Base-by-base conservation (phyloP, 2,329 filamentous ascomycete species). In the Cordyceps cateniannulata region DNA sequence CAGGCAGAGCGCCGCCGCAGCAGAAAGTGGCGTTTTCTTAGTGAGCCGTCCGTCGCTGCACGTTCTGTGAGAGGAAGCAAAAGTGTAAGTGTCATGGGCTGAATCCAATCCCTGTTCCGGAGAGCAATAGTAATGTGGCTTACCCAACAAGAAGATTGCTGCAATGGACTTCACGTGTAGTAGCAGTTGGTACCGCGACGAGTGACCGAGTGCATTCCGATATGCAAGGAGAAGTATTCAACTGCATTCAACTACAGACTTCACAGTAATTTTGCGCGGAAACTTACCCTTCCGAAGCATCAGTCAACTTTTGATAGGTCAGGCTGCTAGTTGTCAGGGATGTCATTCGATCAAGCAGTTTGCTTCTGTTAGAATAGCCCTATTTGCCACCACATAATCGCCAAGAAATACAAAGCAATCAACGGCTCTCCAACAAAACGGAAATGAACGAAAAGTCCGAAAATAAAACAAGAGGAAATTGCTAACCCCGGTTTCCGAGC, bases 51-150 rank as follows among this genome's bases (percentile, higher is more conserved):
- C 3, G 4, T 20, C 10, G 29, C 14, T n/a, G 20, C 44, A n/a
- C 27, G 14, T 20, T 12, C 8, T 32, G n/a, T 9, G 20, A 2
- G 25, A 49, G 29, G 27, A 6, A 20, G 47, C 42, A 10, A n/a
- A 40, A 50, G 29, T 32, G 45, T 44, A 49, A 25, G 16, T 59
- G 55, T 59, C 55, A 59, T 59, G 22, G 8, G 35, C 55, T 51
- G 24, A 51, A 38, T 18, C 14, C 44, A 22, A 59, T 59, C 47
- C 55, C 24, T 59, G 55, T 59, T 51, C 22, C 47, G 29, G 45
- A 38, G 20, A 22, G 32, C 12, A 14, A n/a, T n/a, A n/a, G n/a
- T 25, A 57, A 32, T 22, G 22, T 20, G 18, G 35, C 24, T 42
- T 49, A 50, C n/a, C n/a, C n/a, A n/a, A n/a, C n/a, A n/a, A n/a